phyloP scores from a whole-genome alignment of 805 yeast species.

The Scheffersomyces coipomensis region DNA sequence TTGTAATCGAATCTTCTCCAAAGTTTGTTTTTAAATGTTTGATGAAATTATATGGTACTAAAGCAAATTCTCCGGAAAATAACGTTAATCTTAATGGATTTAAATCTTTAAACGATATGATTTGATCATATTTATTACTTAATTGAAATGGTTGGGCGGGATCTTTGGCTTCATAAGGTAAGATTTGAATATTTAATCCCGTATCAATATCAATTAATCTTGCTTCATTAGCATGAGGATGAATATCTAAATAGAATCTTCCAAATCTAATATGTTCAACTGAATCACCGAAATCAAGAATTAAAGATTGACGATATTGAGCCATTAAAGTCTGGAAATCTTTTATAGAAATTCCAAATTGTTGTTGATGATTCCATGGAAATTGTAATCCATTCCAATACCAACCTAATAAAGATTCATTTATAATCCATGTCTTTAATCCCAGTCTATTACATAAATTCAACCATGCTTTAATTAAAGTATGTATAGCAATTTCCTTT shows the following conservation, averaged over 20 bases:
- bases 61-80: constrained; percentile 34
- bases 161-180: constrained; percentile 28
- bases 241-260: constrained; percentile 32
- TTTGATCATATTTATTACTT: constrained; percentile 37
- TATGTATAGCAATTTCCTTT: constrained; percentile 33
- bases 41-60: constrained; percentile 31
- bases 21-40: constrained; percentile 28
- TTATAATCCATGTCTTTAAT: constrained; percentile 38
- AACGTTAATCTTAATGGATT: constrained; percentile 29
- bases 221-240: constrained; percentile 52
- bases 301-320: constrained; percentile 39
- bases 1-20: constrained; percentile 17
- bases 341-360: constrained; percentile 45
- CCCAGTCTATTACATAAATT: constrained; percentile 39
- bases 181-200: constrained; percentile 41
- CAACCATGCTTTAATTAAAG: constrained; percentile 44
- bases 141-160: constrained; percentile 23
- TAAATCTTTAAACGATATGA: constrained; percentile 25
- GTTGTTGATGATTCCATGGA: constrained; percentile 59
- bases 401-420: constrained; percentile 41
- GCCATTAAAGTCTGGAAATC: constrained; percentile 45
- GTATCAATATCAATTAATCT: constrained; percentile 51
- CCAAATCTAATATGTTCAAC: constrained; percentile 23
- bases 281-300: constrained; percentile 33
- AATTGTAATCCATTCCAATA: constrained; percentile 53